Percentiles rank a stretch among this genome's conserved stretches.
These are phyloP conservation scores for Elsinoe arachidis DNA, from an alignment of 2,329 filamentous ascomycete genomes.

Conservation along the genomic window DNA sequence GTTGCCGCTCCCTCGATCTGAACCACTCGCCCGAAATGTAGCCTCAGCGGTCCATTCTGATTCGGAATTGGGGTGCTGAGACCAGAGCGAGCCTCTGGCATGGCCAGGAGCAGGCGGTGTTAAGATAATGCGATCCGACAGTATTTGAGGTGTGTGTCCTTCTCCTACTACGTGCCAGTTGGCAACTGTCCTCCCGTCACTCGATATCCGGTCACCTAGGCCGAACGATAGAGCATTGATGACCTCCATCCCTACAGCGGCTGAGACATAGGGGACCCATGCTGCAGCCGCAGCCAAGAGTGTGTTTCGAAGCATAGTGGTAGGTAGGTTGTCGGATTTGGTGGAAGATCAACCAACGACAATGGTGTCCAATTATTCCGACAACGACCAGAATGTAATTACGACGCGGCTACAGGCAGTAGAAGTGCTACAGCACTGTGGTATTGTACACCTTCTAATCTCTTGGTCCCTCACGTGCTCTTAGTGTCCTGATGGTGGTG, in stretches of 20 bases:
- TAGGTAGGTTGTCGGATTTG: too few species aligned
- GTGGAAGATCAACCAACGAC: too few species aligned
- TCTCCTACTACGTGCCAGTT: constrained; percentile 49
- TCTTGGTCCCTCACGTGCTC: constrained; percentile 13
- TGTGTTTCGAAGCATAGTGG: constrained; percentile 4
- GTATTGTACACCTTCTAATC: background rate
- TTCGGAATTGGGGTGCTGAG: constrained; percentile 45
- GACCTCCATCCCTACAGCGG: constrained; percentile 22
- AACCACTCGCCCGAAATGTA: constrained; percentile 78
- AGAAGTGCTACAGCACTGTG: background rate
- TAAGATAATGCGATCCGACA: constrained; percentile 86
- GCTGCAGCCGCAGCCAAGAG: constrained; percentile 15
- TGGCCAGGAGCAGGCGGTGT: constrained; percentile 84
- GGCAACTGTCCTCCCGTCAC: constrained; percentile 46
- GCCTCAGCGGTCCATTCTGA: constrained; percentile 70
- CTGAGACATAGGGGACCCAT: constrained; percentile 21
- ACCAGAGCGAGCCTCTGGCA: constrained; percentile 75
- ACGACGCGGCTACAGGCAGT: too few species aligned
- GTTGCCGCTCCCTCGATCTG: constrained; percentile 78
- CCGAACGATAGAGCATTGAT: constrained; percentile 60
- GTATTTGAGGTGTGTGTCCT: constrained; percentile 48
- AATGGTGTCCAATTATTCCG: too few species aligned
- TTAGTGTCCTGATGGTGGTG: constrained; percentile 20
- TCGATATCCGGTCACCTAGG: constrained; percentile 59
- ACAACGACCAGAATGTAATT: too few species aligned